Base-by-base conservation (phyloP, 768 basidiomycete genomes). In the Mycena latifolia region DNA sequence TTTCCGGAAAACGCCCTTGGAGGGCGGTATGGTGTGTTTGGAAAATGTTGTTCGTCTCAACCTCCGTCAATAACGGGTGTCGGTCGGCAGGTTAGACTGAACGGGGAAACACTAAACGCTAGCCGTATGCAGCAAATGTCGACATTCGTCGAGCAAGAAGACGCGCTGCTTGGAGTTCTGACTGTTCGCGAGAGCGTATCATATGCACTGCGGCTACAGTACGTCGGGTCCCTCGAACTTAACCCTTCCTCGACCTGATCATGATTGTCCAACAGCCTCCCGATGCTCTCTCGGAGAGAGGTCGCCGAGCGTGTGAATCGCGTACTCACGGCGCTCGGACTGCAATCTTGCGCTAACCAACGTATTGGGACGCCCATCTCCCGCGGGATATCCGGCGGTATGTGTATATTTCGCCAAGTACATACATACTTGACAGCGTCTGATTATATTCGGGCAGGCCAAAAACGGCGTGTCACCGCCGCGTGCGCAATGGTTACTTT, bases 391-490 rank as follows among this genome's bases (percentile, higher is more conserved):
- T 87, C 86, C 24, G 89, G 88, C 10, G 88, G 78, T 80, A n/a
- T n/a, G 74, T 66, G 37, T 52, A 28, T 50, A 29, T 24, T 22
- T 52, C 10, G n/a, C 33, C 33, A 35, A 6, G 14, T 53, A 10
- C 54, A 28, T 14, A n/a, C n/a, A n/a, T 43, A 7, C 5, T n/a
- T 43, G 41, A 43, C 18, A 6, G 20, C 41, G 41, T 37, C 54
- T 59, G 33, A 31, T 24, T 43, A 5, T 10, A 28, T 31, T 25
- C 37, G 29, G 15, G 33, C 60, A 77, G 82, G 91, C 4, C 89
- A 92, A 74, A 89, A 88, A 69, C 82, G 90, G n/a, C 82, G 86
- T 7, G 84, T 87, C 7, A 85, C 86, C 14, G 85, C 88, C 46
- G 90, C 87, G 12, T 86, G 85, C 67, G 82, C 86, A 3, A 81